Evolutionary conservation across 129 eudicot genomes (phyloP).

Genomic region (Flaveria linearis): DNA sequence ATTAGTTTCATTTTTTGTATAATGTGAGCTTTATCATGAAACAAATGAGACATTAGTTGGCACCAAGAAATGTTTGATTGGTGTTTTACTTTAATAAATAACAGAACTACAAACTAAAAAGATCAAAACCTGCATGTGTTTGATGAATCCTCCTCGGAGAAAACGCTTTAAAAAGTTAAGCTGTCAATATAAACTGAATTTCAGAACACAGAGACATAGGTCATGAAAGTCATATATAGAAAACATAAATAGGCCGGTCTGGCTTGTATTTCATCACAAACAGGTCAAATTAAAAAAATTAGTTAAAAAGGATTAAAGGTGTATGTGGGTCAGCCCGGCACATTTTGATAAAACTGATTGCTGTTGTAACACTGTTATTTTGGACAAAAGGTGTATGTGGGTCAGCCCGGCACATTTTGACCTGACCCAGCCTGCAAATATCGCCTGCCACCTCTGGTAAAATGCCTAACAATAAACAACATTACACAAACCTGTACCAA

Average conservation of each 20-base stretch:
- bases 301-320: neutral
- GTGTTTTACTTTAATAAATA: neutral
- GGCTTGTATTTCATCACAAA: neutral
- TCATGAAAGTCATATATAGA: neutral
- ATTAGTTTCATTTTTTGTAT: neutral
- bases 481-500: slow-evolving; percentile 58
- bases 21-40: neutral
- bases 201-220: neutral
- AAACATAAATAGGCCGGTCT: neutral
- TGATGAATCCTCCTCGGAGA: slow-evolving; percentile 89
- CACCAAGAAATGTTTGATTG: neutral
- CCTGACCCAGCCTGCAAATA: neutral
- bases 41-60: neutral
- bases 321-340: too few species aligned
- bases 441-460: neutral
- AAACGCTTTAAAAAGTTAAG: slow-evolving; percentile 82
- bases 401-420: neutral
- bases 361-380: too few species aligned
- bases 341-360: neutral
- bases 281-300: neutral
- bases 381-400: neutral
- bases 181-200: slow-evolving; percentile 35
- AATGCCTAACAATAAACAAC: neutral
- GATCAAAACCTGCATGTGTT: slow-evolving; percentile 85
- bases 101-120: neutral